These are phyloP conservation scores for Ceratorhiza oryzae-sativae DNA, from an alignment of 1,284 basidiomycete species.

Conservation along the genomic window DNA sequence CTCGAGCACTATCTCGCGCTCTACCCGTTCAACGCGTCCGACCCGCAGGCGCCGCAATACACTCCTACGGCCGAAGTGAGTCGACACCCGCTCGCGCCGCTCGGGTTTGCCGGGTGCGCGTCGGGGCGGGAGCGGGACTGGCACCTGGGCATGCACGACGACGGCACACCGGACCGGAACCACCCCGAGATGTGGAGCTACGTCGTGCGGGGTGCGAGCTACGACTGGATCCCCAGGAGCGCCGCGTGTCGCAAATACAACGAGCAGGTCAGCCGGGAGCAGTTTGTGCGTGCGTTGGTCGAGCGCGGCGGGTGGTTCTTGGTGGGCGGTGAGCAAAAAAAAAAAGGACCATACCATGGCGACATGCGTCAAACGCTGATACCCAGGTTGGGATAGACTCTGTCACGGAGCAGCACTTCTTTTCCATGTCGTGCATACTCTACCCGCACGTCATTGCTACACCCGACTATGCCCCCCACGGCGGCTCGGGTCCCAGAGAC, in stretches of 20 bases:
- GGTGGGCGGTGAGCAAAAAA: slow-evolving; percentile 64
- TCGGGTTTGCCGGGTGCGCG: slow-evolving; percentile 66
- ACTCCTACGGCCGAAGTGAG: slow-evolving; percentile 11
- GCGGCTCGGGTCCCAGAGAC: slow-evolving; percentile 61
- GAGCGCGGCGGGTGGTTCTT: slow-evolving; percentile 72
- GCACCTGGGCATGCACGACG: slow-evolving; percentile 64
- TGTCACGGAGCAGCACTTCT: slow-evolving; percentile 73
- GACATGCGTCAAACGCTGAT: no score
- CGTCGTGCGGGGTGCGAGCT: slow-evolving; percentile 54
- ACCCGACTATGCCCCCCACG: slow-evolving; percentile 62
- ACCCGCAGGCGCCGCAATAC: background rate
- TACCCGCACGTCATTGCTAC: slow-evolving; percentile 70
- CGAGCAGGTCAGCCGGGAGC: slow-evolving; percentile 51
- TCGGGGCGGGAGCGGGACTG: slow-evolving; percentile 65
- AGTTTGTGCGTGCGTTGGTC: slow-evolving; percentile 63
- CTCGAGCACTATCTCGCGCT: slow-evolving; percentile 27
- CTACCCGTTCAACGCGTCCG: slow-evolving; percentile 31
- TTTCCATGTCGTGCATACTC: slow-evolving; percentile 68
- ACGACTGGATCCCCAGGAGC: slow-evolving; percentile 59
- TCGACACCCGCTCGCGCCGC: slow-evolving; percentile 58
- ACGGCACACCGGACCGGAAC: slow-evolving; percentile 59
- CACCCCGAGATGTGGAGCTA: slow-evolving; percentile 49
- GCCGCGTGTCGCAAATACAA: slow-evolving; percentile 54
- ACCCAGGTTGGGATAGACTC: slow-evolving; percentile 56
- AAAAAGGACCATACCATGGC: no score